Base-by-base conservation (phyloP, 2,329 filamentous ascomycete species). In the Stagonosporopsis tanaceti region DNA sequence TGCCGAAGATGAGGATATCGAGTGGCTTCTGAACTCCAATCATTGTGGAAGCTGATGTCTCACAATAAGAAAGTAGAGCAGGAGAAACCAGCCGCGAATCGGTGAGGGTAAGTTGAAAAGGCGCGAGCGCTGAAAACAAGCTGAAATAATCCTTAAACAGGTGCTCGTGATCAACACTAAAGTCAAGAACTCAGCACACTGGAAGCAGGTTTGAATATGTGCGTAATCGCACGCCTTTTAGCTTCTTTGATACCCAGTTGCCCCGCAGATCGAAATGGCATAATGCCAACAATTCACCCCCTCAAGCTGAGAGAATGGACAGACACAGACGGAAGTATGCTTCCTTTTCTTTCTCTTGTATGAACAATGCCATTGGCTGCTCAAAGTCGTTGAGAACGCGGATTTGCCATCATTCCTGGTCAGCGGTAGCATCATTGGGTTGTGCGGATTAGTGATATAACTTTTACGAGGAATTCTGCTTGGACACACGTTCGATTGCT, bases 1-100 rank as follows among this genome's bases (percentile, higher is more conserved):
- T 47, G 5, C 45, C 45, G 24, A 38, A 47, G 45, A 47, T 28
- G 15, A 47, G 45, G 15, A 47, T 38, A 12, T 47, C 45, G 34
- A 47, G 14, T 9, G 45, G 45, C 24, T 47, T 47, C 24, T 47
- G 32, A 7, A 38, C 2, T 12, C 6, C 12, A 25, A 41, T 20
- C 40, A 44, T 44, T 14, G 4, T 24, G 11, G 4, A 30, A 3
- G 12, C 22, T 25, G 22, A 14, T 41, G 20, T 14, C 9, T 22
- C 6, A 1, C 9, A 15, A 15, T 4, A 12, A 41, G 20, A 24
- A 40, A 40, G 22, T 15, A 17, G 12, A 25, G 27, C 6, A 12
- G 37, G 2, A 4, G 5, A 12, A 12, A 12, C 17, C 11, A 20
- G 20, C 4, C 9, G 37, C 37, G 14, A 12, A 22, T 11, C 4